Conservation (phyloP, 192 early-diverging fungal genomes). For the Podila horticola region DNA sequence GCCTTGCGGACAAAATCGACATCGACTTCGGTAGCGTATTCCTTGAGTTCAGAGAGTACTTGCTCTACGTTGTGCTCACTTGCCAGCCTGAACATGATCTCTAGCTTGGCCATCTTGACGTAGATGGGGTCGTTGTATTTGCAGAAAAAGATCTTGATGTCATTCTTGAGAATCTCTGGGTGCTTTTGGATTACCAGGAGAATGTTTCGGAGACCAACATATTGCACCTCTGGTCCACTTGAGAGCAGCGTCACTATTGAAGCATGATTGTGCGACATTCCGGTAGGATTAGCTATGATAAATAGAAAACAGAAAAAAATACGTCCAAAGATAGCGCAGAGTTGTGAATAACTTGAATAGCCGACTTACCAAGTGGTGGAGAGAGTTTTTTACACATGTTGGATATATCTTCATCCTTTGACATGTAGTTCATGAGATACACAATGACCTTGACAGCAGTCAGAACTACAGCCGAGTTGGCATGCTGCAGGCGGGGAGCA, state of each 20-base stretch:
- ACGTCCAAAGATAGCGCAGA: no score
- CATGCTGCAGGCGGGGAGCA: slow-evolving; percentile 90
- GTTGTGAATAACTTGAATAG: no score
- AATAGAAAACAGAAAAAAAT: no score
- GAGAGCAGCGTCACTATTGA: slow-evolving; percentile 87
- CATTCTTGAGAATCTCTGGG: slow-evolving; percentile 89
- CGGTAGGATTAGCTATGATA: no score
- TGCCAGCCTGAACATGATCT: slow-evolving; percentile 91
- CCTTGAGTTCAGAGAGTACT: slow-evolving; percentile 91
- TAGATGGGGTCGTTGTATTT: slow-evolving; percentile 99
- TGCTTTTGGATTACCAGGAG: slow-evolving; percentile 91
- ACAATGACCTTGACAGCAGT: slow-evolving; percentile 89
- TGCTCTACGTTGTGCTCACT: slow-evolving; percentile 85
- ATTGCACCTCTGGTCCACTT: slow-evolving; percentile 94
- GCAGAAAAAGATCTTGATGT: slow-evolving; percentile 99
- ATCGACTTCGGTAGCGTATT: slow-evolving; percentile 96
- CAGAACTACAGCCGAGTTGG: slow-evolving; percentile 93
- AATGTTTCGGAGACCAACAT: slow-evolving; percentile 96
- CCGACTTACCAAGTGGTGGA: slow-evolving; percentile 81
- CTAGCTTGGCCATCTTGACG: slow-evolving; percentile 97
- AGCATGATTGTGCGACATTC: no score
- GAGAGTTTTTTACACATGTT: slow-evolving; percentile 85
- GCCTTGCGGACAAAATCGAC: slow-evolving; percentile 98
- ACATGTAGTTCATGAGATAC: slow-evolving; percentile 95
- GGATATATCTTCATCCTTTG: slow-evolving; percentile 78